Evolutionary conservation across 140 eudicot species (phyloP), one percentile per base, ranked within the genome.

Genomic region (Bidens hawaiensis): DNA sequence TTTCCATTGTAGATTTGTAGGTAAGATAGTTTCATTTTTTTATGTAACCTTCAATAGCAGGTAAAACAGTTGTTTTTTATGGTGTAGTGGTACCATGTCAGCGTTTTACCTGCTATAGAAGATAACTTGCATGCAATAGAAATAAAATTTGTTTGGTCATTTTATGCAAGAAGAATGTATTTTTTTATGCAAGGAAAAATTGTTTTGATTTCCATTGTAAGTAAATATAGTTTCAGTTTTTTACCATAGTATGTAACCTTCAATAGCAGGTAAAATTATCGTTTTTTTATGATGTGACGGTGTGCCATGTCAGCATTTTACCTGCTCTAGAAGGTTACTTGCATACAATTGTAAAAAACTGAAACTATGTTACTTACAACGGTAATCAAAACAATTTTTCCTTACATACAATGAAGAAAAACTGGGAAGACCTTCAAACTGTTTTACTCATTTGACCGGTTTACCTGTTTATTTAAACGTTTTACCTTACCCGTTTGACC

Each of bases 271-370:
- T 12, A 50, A 21, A 22, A 50, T 50, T 23, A 15, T 22, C 10
- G 57, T 23, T 49, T n/a, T n/a, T 49, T 49, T 12, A 21, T 10
- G 28, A 30, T 49, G 56, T 49, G 16, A 16, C 1, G 56, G 57
- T n/a, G n/a, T 10, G 31, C 25, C 15, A 22, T 22, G 56, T 46
- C 52, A 46, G 6, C 52, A 46, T 46, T 17, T 46, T 17, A 46
- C 24, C 52, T 46, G 52, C 24, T 46, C 16, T 50, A 50, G 16
- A 50, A 50, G 57, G 57, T 50, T 22, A 50, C 57, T 50, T 50
- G 4, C 31, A 50, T 22, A 16, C 28, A 50, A 50, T n/a, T 6
- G 30, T 50, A 21, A 22, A 50, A 50, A 22, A 11, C 57, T 28
- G 62, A 30, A 56, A 56, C 14, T 63, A 16, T 43, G 17, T 45